These are phyloP conservation scores for Picea abies DNA, from an alignment of 83 land plant genomes.

Conservation along the genomic window DNA sequence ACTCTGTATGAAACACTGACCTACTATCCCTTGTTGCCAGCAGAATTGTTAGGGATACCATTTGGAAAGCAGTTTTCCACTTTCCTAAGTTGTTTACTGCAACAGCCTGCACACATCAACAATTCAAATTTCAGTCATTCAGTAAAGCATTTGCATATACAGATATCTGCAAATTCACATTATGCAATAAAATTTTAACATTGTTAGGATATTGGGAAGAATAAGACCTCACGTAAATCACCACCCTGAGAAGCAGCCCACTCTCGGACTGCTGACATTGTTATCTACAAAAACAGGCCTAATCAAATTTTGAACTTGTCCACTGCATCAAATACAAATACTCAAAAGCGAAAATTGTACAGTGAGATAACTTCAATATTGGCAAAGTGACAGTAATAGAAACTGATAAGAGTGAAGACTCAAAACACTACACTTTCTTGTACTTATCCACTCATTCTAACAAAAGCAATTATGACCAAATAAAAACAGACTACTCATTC, in stretches of 20 bases:
- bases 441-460: background rate
- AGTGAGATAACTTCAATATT: slow-evolving; percentile 2
- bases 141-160: slow-evolving; percentile 1
- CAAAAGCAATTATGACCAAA: background rate
- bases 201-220: background rate
- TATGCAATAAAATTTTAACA: background rate
- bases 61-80: slow-evolving; percentile 94
- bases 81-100: slow-evolving; percentile 95
- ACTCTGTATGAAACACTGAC: slow-evolving; percentile 29
- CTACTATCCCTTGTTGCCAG: slow-evolving; percentile 75
- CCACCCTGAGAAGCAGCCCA: slow-evolving; percentile 96
- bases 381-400: background rate
- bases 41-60: slow-evolving; percentile 84
- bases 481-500: background rate
- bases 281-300: slow-evolving; percentile 58
- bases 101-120: slow-evolving; percentile 66
- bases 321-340: background rate
- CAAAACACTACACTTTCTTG: background rate
- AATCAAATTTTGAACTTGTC: background rate
- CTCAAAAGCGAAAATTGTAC: background rate
- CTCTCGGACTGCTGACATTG: slow-evolving; percentile 97
- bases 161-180: too few species aligned
- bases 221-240: slow-evolving; percentile 63
- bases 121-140: too few species aligned
- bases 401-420: background rate